Conservation (phyloP, 805 yeast species). For the Candida tammaniensis region DNA sequence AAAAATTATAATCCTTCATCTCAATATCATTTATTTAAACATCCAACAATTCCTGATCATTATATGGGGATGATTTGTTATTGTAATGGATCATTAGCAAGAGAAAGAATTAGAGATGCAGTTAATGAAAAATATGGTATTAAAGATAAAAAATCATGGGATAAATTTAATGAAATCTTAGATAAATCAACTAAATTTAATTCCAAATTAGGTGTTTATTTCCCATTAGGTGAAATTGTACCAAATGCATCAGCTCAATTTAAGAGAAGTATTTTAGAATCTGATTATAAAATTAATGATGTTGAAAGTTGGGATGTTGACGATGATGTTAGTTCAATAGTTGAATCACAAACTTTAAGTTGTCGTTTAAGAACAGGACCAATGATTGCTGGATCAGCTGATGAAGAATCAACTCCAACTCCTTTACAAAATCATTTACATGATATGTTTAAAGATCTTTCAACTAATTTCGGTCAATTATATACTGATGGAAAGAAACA, state of each 20-base stretch:
- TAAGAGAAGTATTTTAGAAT: slow-evolving; percentile 46
- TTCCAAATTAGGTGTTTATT: slow-evolving; percentile 68
- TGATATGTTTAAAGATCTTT: slow-evolving; percentile 24
- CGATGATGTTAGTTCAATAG: slow-evolving; percentile 69
- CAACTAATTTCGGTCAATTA: slow-evolving; percentile 38
- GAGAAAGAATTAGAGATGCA: slow-evolving; percentile 70
- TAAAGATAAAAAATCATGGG: slow-evolving; percentile 48
- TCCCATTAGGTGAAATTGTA: slow-evolving; percentile 88
- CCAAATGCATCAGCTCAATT: slow-evolving; percentile 74
- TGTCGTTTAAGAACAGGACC: slow-evolving; percentile 81
- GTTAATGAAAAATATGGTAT: slow-evolving; percentile 46
- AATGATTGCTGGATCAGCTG: slow-evolving; percentile 46
- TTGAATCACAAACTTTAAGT: slow-evolving; percentile 84
- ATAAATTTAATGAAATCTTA: slow-evolving; percentile 54
- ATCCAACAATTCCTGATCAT: slow-evolving; percentile 72
- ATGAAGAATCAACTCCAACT: slow-evolving; percentile 12
- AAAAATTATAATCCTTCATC: slow-evolving; percentile 74
- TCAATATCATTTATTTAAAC: slow-evolving; percentile 80
- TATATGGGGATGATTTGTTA: slow-evolving; percentile 96
- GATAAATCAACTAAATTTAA: slow-evolving; percentile 35
- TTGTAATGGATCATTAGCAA: slow-evolving; percentile 84
- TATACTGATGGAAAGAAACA: slow-evolving; percentile 52
- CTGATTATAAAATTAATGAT: slow-evolving; percentile 21
- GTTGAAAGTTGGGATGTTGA: slow-evolving; percentile 45
- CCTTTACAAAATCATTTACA: slow-evolving; percentile 14